Conservation (phyloP, 305 asterid genomes). For the Withania somnifera region DNA sequence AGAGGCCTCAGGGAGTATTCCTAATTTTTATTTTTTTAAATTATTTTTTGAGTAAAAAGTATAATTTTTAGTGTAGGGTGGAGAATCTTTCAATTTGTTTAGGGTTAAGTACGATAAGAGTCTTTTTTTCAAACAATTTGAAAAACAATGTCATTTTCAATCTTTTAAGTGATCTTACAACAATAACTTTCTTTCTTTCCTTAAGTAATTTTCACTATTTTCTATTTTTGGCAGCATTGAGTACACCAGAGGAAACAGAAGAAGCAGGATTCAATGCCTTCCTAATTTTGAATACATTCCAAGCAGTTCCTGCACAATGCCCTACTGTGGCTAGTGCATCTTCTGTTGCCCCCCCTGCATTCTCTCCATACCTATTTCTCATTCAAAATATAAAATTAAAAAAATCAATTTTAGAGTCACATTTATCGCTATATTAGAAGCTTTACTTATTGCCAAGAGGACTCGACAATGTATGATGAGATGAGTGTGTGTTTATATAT, state of each 20-base stretch:
- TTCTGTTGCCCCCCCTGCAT: slow-evolving; percentile 76
- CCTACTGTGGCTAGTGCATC: slow-evolving; percentile 70
- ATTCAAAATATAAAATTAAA: background rate
- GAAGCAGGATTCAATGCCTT: slow-evolving; percentile 66
- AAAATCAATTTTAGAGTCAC: no score
- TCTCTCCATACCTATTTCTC: slow-evolving; percentile 55
- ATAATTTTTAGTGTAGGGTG: no score
- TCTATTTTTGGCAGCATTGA: slow-evolving; percentile 25
- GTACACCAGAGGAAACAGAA: slow-evolving; percentile 28
- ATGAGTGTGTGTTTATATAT: no score
- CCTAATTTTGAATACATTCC: slow-evolving; percentile 72
- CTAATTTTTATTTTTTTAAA: no score
- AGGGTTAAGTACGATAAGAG: no score
- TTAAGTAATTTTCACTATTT: background rate
- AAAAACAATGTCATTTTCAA: background rate
- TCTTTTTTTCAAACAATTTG: background rate
- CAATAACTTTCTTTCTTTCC: background rate
- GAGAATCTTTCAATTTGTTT: no score
- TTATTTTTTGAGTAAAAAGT: no score
- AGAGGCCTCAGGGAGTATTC: no score
- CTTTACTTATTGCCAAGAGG: no score
- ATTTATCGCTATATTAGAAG: no score
- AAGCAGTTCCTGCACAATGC: slow-evolving; percentile 60
- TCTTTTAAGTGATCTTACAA: background rate
- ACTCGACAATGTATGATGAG: no score